These are phyloP conservation scores for Dryas drummondii DNA, from an alignment of 306 rosid genomes.

Conservation along the genomic window DNA sequence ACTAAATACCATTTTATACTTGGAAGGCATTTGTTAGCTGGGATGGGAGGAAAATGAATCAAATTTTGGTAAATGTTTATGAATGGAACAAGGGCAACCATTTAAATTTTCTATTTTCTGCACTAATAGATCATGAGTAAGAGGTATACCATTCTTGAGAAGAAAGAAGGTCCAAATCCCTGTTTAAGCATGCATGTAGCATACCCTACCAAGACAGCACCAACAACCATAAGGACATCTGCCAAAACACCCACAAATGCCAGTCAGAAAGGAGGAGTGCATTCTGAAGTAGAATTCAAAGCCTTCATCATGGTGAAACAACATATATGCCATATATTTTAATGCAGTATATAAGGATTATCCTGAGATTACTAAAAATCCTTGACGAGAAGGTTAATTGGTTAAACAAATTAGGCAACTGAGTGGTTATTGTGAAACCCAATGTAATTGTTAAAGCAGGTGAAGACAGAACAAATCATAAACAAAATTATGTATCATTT, in stretches of 20 bases:
- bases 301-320: neutral
- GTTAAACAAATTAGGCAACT: neutral
- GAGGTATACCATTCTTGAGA: conserved; percentile 47
- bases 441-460: neutral
- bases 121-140: conserved; percentile 10
- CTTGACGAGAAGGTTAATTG: neutral
- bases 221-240: conserved; percentile 87
- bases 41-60: conserved; percentile 2
- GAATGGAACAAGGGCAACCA: conserved; percentile 6
- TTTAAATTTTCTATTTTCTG: conserved; percentile 17
- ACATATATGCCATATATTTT: neutral
- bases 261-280: conserved; percentile 14
- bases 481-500: neutral
- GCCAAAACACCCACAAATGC: conserved; percentile 38
- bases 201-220: conserved; percentile 80
- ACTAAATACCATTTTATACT: neutral
- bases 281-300: conserved; percentile 8
- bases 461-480: neutral
- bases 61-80: conserved; percentile 10
- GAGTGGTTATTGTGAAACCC: neutral
- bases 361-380: neutral
- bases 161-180: conserved; percentile 74
- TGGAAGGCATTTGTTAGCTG: neutral
- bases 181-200: conserved; percentile 88
- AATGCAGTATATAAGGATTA: neutral